A percentile compares a stretch with the other conserved stretches of the same genome.
Evolutionary conservation across 176 grass and related monocot species (phyloP).

Genomic region (Cymbopogon citratus): DNA sequence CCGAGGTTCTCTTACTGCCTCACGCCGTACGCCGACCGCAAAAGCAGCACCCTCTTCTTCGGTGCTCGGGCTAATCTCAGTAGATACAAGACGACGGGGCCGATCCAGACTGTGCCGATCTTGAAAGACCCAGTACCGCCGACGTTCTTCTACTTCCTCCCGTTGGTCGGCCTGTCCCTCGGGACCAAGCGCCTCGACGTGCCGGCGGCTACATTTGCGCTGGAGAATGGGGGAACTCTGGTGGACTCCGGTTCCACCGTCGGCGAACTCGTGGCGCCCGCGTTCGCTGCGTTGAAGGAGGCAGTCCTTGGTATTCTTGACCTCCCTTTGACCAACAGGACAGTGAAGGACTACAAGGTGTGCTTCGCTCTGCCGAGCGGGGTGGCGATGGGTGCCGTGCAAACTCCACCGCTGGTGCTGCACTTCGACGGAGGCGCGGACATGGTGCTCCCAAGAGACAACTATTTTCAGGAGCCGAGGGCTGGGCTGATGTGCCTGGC

Average conservation of each 20-base stretch:
- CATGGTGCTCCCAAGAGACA: constrained; percentile 31
- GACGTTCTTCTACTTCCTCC: constrained; percentile 15
- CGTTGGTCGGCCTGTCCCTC: neutral
- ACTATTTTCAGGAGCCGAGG: constrained; percentile 32
- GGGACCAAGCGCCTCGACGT: neutral
- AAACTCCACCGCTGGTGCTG: constrained; percentile 32
- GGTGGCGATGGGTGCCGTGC: neutral
- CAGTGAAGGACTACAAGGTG: constrained; percentile 7
- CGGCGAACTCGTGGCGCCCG: neutral
- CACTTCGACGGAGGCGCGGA: constrained; percentile 35
- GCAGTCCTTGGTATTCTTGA: neutral
- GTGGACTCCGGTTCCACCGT: constrained; percentile 26
- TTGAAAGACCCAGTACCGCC: neutral
- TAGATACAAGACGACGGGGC: constrained; percentile 5
- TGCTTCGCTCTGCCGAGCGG: constrained; percentile 26
- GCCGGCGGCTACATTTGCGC: neutral
- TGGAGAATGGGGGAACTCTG: neutral
- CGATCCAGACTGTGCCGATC: neutral
- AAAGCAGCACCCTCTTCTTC: neutral
- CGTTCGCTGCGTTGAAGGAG: constrained; percentile 4
- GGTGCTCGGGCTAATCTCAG: neutral
- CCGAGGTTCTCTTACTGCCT: constrained; percentile 27
- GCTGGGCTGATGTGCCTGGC: constrained; percentile 29
- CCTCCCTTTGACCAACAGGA: neutral
- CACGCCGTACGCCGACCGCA: neutral